Evolutionary conservation across 2,329 filamentous ascomycete species (phyloP), one percentile per base, ranked within the genome.

Genomic region (Chaetothyriales sp.): DNA sequence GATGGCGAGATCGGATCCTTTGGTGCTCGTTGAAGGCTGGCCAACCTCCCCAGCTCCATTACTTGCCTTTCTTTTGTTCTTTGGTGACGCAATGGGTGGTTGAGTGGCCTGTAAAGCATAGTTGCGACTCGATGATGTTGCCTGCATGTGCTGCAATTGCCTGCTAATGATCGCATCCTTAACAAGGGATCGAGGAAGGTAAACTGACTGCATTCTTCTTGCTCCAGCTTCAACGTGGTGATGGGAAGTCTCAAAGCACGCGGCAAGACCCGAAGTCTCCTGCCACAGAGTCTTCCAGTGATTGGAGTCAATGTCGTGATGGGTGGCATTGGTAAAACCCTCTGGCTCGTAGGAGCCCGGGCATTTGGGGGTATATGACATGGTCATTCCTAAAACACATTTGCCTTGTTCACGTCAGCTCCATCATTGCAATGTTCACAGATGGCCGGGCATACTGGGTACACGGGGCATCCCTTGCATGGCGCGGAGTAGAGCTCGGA

Each of bases 321-420:
- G 4, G 10, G 46, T 13, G 18, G 46, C 51, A 37, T 56, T 54
- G 6, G 56, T 51, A 49, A 59, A 59, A 5, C 57, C 55, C 10
- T 44, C 33, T 13, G 71, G 68, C 46, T 70, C 63, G 56, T 73
- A 72, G 2, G 64, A 60, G 25, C 56, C 48, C 7, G 67, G 64
- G 48, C 66, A 68, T 15, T 67, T 61, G n/a, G 70, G 63, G 2
- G 64, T 69, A 56, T 73, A 74, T 50, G 70, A 67, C 2, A 76
- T 61, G 48, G 70, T 66, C 56, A 75, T 66, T 8, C 66, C 69
- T 9, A 76, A 55, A 29, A 29, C 22, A 33, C 46, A 33, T n/a
- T 47, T 10, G 9, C 28, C 46, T 47, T 18, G 48, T 63, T 69
- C 33, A 71, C 64, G 15, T 47, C 55, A 19, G 50, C 53, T 57